These are phyloP conservation scores for sweet orange (Citrus sinensis) DNA, from an alignment of 345 rosid species.

Conservation along the genomic window DNA sequence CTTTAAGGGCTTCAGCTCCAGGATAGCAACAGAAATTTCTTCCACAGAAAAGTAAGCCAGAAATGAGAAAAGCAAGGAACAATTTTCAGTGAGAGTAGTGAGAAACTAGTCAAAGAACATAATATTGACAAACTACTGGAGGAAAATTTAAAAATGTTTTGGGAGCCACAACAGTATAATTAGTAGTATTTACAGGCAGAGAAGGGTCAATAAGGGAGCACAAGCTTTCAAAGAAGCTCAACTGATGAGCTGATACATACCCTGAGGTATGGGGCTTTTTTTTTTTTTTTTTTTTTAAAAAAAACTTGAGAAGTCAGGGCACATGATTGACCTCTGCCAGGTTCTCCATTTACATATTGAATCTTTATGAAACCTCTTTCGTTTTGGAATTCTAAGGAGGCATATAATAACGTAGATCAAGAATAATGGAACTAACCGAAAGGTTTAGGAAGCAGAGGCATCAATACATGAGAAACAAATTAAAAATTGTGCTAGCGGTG, in stretches of 20 bases:
- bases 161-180: neutral
- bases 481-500: neutral
- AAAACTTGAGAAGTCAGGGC: neutral
- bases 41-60: neutral
- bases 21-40: neutral
- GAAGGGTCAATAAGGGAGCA: neutral
- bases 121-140: neutral
- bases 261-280: neutral
- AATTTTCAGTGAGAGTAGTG: neutral
- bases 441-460: neutral
- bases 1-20: neutral
- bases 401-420: neutral
- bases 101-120: neutral
- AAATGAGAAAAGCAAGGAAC: neutral
- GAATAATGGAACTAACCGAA: neutral
- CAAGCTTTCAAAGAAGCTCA: neutral
- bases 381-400: neutral
- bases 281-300: neutral
- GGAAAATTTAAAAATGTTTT: neutral
- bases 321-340: too few relatives aligned
- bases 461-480: neutral
- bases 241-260: neutral
- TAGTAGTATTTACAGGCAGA: neutral
- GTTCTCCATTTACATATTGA: neutral
- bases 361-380: neutral